Percentiles rank a stretch among this genome's conserved stretches.
Evolutionary conservation across 257 asterid species (phyloP).

Genomic region (Euphrasia confusa): DNA sequence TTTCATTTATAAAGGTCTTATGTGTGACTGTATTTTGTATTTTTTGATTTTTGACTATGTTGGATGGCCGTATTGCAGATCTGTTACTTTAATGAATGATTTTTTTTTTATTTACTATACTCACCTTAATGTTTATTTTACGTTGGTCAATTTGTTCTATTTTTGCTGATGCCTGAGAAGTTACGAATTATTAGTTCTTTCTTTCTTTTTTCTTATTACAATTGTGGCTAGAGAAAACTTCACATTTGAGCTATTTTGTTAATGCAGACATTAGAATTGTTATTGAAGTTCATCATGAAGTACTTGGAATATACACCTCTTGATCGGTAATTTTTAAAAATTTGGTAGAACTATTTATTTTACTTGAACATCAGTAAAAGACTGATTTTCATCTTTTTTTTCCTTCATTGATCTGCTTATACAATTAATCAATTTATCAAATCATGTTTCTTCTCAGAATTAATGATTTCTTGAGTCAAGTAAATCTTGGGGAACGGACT

Average conservation of each 20-base stretch:
- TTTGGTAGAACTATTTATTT: slow-evolving; percentile 10
- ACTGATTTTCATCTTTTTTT: not conserved
- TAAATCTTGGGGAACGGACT: slow-evolving; percentile 89
- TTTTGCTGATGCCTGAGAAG: not conserved
- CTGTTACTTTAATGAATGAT: not conserved
- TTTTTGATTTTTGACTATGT: not conserved
- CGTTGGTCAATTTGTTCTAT: not conserved
- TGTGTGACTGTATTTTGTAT: not conserved
- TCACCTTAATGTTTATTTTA: not conserved
- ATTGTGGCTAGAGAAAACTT: slow-evolving; percentile 6
- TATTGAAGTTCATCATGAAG: slow-evolving; percentile 51
- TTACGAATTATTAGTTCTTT: not conserved
- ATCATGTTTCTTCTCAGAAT: slow-evolving; percentile 41
- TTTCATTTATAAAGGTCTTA: not conserved
- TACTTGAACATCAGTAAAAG: not conserved
- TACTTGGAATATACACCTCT: slow-evolving; percentile 84
- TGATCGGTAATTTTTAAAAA: slow-evolving; percentile 46
- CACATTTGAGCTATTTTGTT: not conserved
- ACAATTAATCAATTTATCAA: slow-evolving; percentile 7
- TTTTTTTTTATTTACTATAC: not conserved
- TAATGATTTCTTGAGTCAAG: slow-evolving; percentile 68
- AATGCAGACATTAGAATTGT: slow-evolving; percentile 23
- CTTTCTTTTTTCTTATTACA: slow-evolving; percentile 2
- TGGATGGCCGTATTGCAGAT: not conserved
- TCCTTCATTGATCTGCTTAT: slow-evolving; percentile 3